Evolutionary conservation across 352 stramenopile genomes (phyloP).

Genomic region (Phytophthora hybrid): DNA sequence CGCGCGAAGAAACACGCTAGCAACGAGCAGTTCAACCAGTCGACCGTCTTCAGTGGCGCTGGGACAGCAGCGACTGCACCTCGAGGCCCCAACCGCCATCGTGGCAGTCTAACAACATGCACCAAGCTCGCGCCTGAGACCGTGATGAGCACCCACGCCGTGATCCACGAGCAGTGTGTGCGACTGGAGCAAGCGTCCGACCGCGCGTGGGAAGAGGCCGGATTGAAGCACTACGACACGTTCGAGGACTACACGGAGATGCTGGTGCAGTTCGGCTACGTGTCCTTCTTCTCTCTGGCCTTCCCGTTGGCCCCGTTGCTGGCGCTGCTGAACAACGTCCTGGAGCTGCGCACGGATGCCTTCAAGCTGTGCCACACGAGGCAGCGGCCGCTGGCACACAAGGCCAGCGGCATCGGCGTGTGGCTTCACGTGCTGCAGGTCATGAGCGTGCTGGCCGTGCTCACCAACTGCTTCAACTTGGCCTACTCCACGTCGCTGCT

Average conservation of each 20-base stretch:
- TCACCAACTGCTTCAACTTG: conserved; percentile 97
- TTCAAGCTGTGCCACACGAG: conserved; percentile 95
- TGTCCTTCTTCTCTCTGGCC: conserved; percentile 95
- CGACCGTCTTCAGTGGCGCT: conserved; percentile 62
- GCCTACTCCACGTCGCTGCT: conserved; percentile 83
- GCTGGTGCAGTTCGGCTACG: conserved; percentile 96
- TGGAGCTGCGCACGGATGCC: conserved; percentile 94
- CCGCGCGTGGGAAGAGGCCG: conserved; percentile 91
- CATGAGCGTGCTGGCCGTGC: conserved; percentile 95
- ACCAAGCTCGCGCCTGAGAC: conserved; percentile 23
- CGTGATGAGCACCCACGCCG: conserved; percentile 53
- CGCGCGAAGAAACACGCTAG: conserved; percentile 66
- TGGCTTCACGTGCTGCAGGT: conserved; percentile 94
- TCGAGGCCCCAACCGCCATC: conserved; percentile 19
- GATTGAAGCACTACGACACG: conserved; percentile 92
- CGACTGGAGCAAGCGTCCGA: conserved; percentile 84
- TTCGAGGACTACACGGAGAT: conserved; percentile 96
- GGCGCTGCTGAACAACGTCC: conserved; percentile 93
- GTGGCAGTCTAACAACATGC: conserved; percentile 22
- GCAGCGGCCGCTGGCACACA: conserved; percentile 91
- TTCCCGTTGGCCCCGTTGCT: conserved; percentile 96
- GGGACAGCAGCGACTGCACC: conserved; percentile 17
- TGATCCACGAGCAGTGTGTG: conserved; percentile 83
- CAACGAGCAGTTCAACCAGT: conserved; percentile 71
- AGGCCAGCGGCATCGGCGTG: conserved; percentile 93